A percentile compares a stretch with the other conserved stretches of the same genome.
These are phyloP conservation scores for Sinapis alba DNA, from an alignment of 441 rosid species.

Conservation along the genomic window DNA sequence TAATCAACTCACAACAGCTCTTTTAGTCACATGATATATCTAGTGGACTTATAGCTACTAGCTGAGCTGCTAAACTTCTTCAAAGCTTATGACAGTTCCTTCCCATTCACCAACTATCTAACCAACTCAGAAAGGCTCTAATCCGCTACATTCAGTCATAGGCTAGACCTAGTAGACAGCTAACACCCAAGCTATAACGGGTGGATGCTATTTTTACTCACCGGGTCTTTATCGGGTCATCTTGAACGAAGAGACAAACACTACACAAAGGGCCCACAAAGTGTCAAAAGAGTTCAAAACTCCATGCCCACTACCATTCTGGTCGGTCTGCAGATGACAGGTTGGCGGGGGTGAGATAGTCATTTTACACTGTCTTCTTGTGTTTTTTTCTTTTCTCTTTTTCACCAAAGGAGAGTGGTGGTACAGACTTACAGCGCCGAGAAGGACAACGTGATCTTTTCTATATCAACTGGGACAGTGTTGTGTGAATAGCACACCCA, in stretches of 20 bases:
- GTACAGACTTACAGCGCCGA: neutral
- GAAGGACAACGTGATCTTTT: slow-evolving; percentile 13
- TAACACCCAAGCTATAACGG: slow-evolving; percentile 5
- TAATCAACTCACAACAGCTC: too few relatives aligned
- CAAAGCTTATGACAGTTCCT: neutral
- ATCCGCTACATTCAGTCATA: neutral
- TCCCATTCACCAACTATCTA: neutral
- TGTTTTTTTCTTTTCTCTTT: neutral
- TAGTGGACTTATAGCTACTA: neutral
- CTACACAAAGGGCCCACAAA: slow-evolving; percentile 31
- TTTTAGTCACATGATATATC: too few relatives aligned
- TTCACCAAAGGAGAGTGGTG: slow-evolving; percentile 8
- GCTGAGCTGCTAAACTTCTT: neutral
- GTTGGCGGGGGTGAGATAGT: slow-evolving; percentile 32
- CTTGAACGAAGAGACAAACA: slow-evolving; percentile 31
- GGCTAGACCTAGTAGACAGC: neutral
- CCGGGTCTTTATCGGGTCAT: slow-evolving; percentile 28
- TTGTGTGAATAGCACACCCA: slow-evolving; percentile 11
- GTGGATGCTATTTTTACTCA: neutral
- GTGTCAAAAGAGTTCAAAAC: slow-evolving; percentile 13
- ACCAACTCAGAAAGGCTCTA: neutral
- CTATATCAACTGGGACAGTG: slow-evolving; percentile 9
- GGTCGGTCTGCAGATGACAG: slow-evolving; percentile 32
- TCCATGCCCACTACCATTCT: slow-evolving; percentile 18
- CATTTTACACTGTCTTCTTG: neutral